Evolutionary conservation across 108 stramenopile species (phyloP), one percentile per base, ranked within the genome.

Genomic region (Fragilaria radians): DNA sequence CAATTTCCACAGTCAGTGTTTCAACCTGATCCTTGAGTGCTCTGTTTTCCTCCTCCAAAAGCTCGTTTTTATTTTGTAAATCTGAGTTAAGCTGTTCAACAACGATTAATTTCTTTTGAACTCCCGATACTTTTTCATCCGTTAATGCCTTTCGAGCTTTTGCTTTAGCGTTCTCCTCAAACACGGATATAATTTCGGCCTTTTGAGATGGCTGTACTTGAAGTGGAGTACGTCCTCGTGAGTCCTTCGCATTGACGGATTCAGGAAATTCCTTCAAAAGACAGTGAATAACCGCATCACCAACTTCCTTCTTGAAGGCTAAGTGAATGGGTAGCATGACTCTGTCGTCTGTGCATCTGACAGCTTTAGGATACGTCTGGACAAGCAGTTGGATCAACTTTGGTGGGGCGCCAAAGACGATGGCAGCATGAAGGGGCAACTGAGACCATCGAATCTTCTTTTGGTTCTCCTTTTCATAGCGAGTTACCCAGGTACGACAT

Each of bases 401-500:
- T 17, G 48, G 36, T 3, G 82, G 82, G 11, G 74, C 74, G 7
- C 59, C 54, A 54, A 73, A 66, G 49, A 79, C 68, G 46, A 83
- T 61, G 11, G 82, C 82, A 1, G 75, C 67, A 54, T 83, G 82
- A 18, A 83, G 24, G 4, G 82, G 82, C 11, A 83, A 62, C 30
- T 72, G 75, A 22, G 54, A 62, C 82, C 82, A 83, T 29, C 68
- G 61, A 18, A 83, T 63, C 17, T 67, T 62, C 7, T 30, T 45
- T 3, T 47, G 3, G 34, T 62, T 65, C 2, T 70, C 57, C 4
- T 23, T 21, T 22, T 76, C 68, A 63, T 57, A 83, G 22, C 86
- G 76, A 0, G 76, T 74, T n/a, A 91, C 85, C 89, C 89, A 91
- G 5, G 86, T 91, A 7, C 72, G 60, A 2, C 76, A 80, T 65